These are phyloP conservation scores for Papiliotrema fonsecae DNA, from an alignment of 1,284 basidiomycete genomes.

Conservation along the genomic window DNA sequence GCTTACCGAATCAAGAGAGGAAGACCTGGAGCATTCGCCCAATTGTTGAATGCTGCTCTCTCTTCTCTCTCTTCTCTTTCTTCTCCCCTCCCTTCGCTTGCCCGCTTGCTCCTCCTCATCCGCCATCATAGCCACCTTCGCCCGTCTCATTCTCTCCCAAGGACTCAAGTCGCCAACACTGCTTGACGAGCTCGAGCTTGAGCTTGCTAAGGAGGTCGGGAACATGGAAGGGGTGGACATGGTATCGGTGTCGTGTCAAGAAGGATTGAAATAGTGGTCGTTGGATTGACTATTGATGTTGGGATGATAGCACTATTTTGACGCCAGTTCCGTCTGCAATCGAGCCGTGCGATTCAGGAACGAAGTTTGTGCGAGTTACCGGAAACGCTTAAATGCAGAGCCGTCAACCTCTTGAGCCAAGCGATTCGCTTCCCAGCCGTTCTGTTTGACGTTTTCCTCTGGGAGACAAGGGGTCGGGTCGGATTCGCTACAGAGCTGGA, in stretches of 20 bases:
- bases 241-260: not conserved
- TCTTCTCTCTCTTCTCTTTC: not conserved
- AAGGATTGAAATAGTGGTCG: not conserved
- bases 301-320: not conserved
- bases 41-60: not conserved
- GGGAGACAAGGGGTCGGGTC: too few relatives aligned
- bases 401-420: too few relatives aligned
- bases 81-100: not conserved
- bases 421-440: too few relatives aligned
- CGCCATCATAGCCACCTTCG: constrained; percentile 7
- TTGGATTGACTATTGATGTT: not conserved
- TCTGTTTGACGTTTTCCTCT: too few relatives aligned
- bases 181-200: not conserved
- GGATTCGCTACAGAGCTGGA: too few relatives aligned
- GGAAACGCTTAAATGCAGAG: too few relatives aligned
- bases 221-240: not conserved
- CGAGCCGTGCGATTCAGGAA: too few relatives aligned
- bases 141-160: constrained; percentile 13
- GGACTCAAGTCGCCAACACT: constrained; percentile 2
- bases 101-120: constrained; percentile 10
- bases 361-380: too few relatives aligned
- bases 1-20: not conserved
- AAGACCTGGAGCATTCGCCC: too few relatives aligned
- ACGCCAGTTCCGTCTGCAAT: not conserved
- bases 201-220: not conserved